Base-by-base conservation (phyloP, 192 early-diverging fungal genomes). In the Rhizoclosmatium globosum region DNA sequence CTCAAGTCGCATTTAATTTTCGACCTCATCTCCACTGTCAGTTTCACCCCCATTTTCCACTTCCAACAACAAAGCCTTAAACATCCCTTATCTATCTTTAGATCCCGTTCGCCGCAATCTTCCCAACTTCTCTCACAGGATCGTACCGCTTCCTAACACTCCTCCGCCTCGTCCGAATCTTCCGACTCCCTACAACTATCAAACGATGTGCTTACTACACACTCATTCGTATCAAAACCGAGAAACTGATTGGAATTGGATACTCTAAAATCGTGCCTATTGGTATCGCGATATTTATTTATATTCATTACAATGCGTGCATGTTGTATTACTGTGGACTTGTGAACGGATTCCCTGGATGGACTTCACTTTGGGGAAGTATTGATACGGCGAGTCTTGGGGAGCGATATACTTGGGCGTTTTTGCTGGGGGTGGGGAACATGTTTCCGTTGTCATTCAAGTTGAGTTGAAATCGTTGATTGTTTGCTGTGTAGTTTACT, bases 81-180 rank as follows among this genome's bases (percentile, higher is more conserved):
- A 31, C 31, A 31, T 31, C 31, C 31, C 31, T 31, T 31, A 31
- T 31, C 31, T 31, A 64, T 19, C 9, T 15, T 44, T 44, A 68
- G 67, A 43, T 85, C 17, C 84, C 84, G 3, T 81, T 81, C 9
- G 81, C 80, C 48, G 3, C 82, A 21, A 68, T 85, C 45, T 43
- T 83, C 23, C 44, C 42, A 3, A 9, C 9, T n/a, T n/a, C 53
- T 15, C 9, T 15, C 53, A 56, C 53, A 31, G 31, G 31, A 0
- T 31, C 31, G 31, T 31, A 31, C 53, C 9, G 9, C 53, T 56
- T 56, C 53, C 64, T 83, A 15, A 4, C 72, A 2, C 47, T 76
- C 39, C 58, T 84, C 19, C 71, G 78, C 4, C 50, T 84, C n/a
- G 38, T 84, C 17, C 77, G 82, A 57, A 19, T 80, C 4, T 64